phyloP scores from a whole-genome alignment of 1,284 basidiomycete species.

The Apiotrichum veenhuisii region DNA sequence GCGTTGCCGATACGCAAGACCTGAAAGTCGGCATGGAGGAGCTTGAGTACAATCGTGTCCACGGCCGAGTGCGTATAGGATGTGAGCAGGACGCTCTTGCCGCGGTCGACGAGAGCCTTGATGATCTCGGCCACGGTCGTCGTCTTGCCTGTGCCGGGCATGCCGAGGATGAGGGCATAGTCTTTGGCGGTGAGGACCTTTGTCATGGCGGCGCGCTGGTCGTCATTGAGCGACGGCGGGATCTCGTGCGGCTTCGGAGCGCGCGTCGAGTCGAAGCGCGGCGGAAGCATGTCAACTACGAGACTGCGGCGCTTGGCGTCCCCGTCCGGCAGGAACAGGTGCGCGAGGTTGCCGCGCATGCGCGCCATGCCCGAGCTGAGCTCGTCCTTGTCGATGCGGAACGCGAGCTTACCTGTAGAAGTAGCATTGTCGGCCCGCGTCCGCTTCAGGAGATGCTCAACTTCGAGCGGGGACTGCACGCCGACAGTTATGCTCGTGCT shows the following conservation, averaged over 20 bases:
- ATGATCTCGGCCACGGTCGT: conserved; percentile 90
- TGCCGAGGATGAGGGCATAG: conserved; percentile 88
- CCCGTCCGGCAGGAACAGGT: conserved; percentile 68
- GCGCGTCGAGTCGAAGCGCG: conserved; percentile 57
- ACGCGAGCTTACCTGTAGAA: conserved; percentile 49
- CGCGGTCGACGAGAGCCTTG: conserved; percentile 67
- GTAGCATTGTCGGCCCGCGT: conserved; percentile 16
- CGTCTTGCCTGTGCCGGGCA: conserved; percentile 99
- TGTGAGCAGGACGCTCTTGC: conserved; percentile 82
- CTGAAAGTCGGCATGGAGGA: conserved; percentile 63
- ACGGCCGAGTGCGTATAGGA: conserved; percentile 98
- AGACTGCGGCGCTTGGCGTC: conserved; percentile 64
- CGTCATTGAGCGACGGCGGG: conserved; percentile 60
- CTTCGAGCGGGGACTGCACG: conserved; percentile 72
- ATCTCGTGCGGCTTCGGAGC: conserved; percentile 29
- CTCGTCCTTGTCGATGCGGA: conserved; percentile 93
- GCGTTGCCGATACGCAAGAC: conserved; percentile 83
- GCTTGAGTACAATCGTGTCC: conserved; percentile 85
- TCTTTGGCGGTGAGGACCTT: conserved; percentile 76
- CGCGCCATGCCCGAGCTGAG: conserved; percentile 78
- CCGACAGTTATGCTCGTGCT: conserved; percentile 66
- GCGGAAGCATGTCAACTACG: conserved; percentile 74
- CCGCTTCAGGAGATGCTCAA: conserved; percentile 55
- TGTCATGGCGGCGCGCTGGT: conserved; percentile 69
- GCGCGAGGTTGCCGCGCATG: conserved; percentile 84